Conservation (phyloP, 352 stramenopile species). For the Phytophthora gonapodyides region DNA sequence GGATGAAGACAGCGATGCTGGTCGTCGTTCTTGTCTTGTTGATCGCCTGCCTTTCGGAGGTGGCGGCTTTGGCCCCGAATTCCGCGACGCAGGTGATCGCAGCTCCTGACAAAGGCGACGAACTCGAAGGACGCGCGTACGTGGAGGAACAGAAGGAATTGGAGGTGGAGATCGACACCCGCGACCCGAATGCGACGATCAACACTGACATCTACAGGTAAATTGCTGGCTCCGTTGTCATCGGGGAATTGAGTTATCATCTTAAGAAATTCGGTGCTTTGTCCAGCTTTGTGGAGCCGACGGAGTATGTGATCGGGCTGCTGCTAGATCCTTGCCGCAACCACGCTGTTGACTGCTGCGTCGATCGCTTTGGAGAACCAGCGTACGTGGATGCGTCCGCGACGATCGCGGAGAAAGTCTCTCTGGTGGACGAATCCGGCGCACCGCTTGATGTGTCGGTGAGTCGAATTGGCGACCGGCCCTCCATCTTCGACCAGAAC, state of each 20-base stretch:
- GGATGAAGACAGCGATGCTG: neutral
- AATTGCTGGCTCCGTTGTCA: neutral
- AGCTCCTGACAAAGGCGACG: conserved; percentile 70
- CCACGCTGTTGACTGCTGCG: conserved; percentile 66
- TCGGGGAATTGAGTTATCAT: neutral
- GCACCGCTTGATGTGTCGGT: conserved; percentile 54
- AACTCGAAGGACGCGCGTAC: conserved; percentile 65
- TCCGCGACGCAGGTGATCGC: conserved; percentile 54
- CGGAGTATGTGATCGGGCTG: conserved; percentile 79
- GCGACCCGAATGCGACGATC: conserved; percentile 50
- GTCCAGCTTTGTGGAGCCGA: conserved; percentile 50
- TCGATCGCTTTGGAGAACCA: conserved; percentile 80
- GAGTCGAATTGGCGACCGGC: conserved; percentile 71
- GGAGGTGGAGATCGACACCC: conserved; percentile 41
- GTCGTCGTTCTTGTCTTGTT: conserved; percentile 5
- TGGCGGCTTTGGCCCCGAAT: conserved; percentile 14
- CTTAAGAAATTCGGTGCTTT: neutral
- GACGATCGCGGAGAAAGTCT: conserved; percentile 56
- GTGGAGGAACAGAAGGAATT: conserved; percentile 49
- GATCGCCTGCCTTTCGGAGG: neutral
- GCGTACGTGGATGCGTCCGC: conserved; percentile 39
- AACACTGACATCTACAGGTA: conserved; percentile 75
- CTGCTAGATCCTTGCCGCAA: conserved; percentile 80
- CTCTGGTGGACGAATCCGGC: conserved; percentile 71
- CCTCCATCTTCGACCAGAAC: conserved; percentile 69